Evolutionary conservation across 75 land plant genomes (phyloP).

Genomic region (Pinus tabuliformis): DNA sequence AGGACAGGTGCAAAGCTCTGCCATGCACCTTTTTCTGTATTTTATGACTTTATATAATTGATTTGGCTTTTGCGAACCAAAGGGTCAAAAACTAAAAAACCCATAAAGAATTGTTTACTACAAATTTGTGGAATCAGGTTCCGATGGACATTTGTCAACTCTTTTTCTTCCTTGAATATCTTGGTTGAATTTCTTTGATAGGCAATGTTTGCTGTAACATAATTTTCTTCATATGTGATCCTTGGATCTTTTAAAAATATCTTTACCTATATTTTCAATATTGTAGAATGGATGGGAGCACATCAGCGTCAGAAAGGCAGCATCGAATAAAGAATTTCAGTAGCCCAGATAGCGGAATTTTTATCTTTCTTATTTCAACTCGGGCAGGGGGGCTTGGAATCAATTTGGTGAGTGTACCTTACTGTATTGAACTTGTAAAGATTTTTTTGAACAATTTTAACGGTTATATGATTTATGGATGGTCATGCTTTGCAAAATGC

Average conservation of each 20-base stretch:
- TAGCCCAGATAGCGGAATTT: conserved; percentile 12
- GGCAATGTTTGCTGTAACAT: not conserved
- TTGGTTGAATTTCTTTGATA: not conserved
- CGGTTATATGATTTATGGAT: not conserved
- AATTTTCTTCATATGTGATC: not conserved
- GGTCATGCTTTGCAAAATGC: not conserved
- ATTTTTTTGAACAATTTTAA: not conserved
- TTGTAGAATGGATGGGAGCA: conserved; percentile 33
- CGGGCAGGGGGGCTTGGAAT: conserved; percentile 48
- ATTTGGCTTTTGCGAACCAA: not conserved
- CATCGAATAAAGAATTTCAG: conserved; percentile 28
- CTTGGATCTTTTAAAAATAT: not conserved
- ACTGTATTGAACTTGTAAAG: not conserved
- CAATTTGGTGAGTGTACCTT: conserved; percentile 28
- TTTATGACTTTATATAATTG: not conserved
- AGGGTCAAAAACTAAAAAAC: too few relatives aligned
- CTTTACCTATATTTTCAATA: not conserved
- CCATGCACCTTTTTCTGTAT: too few relatives aligned
- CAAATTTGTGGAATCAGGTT: too few relatives aligned
- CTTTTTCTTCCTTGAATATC: not conserved
- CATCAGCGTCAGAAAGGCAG: conserved; percentile 30
- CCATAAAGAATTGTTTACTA: too few relatives aligned
- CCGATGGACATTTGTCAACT: not conserved
- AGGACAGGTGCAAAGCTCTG: too few relatives aligned
- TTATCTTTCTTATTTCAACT: conserved; percentile 37